Evolutionary conservation across 2,329 filamentous ascomycete genomes (phyloP), one percentile per base, ranked within the genome.

Genomic region (Fusarium scirpi): DNA sequence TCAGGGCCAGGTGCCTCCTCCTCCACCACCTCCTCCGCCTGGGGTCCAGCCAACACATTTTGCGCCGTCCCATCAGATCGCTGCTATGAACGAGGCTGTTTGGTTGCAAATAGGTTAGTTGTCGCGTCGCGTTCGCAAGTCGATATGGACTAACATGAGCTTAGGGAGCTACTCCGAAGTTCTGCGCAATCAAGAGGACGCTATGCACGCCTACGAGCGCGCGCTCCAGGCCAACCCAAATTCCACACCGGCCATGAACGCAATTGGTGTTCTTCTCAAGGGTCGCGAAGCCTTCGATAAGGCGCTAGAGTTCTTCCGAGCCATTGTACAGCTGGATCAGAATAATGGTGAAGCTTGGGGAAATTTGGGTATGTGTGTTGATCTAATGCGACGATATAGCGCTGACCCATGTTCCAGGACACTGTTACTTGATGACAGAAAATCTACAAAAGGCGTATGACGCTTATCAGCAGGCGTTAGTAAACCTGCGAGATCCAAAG

Each of bases 351-450:
- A 98, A 80, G 94, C 96, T 46, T 98, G 95, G 96, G 95, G 95
- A 49, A 97, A 94, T 78, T 86, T 98, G 30, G 95, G 93, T 96
- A 86, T 71, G 88, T 51, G 27, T 22, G 20, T 24, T 34, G 32
- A 24, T 29, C 22, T n/a, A 53, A 44, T 65, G 54, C 54, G 38
- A 54, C 53, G 30, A 56, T 51, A 45, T 49, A 62, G 57, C 38
- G 49, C 66, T 76, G 58, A 74, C 71, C 25, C 27, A 57, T 48
- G 52, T 30, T 46, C 16, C 73, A 95, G 94, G 96, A n/a, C 96
- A 98, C 80, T 98, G 96, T 82, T 97, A 95, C 79, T 86, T 99
- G 27, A 99, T 99, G 96, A 97, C 97, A 89, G 96, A 99, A 77
- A 95, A 98, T 76, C 83, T 98, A 34, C 96, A 98, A 81, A 94